Conservation (phyloP, 2,329 filamentous ascomycete species). For the Trichoderma sp. region DNA sequence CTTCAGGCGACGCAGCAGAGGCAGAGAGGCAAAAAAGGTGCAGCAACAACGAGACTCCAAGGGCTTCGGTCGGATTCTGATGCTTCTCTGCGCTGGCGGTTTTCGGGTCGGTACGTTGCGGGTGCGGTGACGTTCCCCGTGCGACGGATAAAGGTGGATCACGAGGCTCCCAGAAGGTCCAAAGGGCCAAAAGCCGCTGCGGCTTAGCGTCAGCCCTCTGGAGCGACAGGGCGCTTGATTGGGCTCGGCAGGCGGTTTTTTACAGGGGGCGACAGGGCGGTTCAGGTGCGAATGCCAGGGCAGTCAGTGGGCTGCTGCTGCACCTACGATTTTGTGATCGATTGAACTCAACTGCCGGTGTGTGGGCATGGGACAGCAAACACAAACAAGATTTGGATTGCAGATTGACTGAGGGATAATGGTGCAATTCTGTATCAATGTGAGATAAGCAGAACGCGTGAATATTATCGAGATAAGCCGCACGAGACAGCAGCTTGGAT, state of each 20-base stretch:
- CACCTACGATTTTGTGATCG: not conserved
- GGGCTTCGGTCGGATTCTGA: not conserved
- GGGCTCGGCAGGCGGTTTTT: not conserved
- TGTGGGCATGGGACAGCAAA: not conserved
- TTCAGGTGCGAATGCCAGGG: not conserved
- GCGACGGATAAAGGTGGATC: constrained; percentile 22
- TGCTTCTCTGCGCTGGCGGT: constrained; percentile 9
- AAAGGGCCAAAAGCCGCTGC: not conserved
- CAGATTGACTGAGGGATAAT: not conserved
- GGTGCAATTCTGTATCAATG: not conserved
- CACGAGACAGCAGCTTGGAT: not conserved
- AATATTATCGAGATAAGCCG: not conserved
- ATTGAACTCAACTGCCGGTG: not conserved
- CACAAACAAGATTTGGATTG: too few species aligned
- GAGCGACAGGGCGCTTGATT: constrained; percentile 11
- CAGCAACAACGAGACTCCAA: not conserved
- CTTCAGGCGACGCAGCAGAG: not conserved
- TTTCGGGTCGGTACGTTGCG: constrained; percentile 19
- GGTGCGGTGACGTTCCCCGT: constrained; percentile 12
- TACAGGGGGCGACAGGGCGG: constrained; percentile 10
- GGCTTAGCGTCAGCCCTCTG: constrained; percentile 16
- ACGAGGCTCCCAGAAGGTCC: constrained; percentile 4
- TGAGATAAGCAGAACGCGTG: not conserved
- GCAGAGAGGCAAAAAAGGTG: not conserved
- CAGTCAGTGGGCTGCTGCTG: not conserved